Conservation (phyloP, 768 basidiomycete species). For the Pleurotus eryngii region DNA sequence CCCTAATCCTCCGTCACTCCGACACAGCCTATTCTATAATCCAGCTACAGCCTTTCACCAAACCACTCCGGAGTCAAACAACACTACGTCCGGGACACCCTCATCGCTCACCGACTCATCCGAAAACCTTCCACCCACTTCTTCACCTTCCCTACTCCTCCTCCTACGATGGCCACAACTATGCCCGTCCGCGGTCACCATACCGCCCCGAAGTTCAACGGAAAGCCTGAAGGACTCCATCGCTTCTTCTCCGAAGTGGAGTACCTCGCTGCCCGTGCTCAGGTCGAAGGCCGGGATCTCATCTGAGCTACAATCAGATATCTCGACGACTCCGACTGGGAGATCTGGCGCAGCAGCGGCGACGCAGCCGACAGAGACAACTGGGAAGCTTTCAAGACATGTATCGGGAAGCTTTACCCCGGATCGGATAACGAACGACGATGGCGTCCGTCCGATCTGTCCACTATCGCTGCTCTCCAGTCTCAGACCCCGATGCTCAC, state of each 20-base stretch:
- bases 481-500: conserved; percentile 11
- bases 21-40: too few relatives aligned
- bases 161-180: too few relatives aligned
- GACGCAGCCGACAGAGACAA: not conserved
- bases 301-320: not conserved
- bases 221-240: too few relatives aligned
- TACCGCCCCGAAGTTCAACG: too few relatives aligned
- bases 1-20: too few relatives aligned
- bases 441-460: not conserved
- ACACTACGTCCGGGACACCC: too few relatives aligned
- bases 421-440: not conserved
- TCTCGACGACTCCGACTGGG: not conserved
- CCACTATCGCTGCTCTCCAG: not conserved
- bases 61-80: too few relatives aligned
- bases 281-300: not conserved
- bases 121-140: too few relatives aligned
- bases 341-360: not conserved
- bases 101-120: too few relatives aligned
- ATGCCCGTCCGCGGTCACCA: too few relatives aligned
- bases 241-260: not conserved
- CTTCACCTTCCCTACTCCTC: too few relatives aligned
- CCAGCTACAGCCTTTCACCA: too few relatives aligned
- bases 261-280: not conserved
- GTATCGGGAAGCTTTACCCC: not conserved
- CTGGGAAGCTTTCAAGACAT: not conserved